Evolutionary conservation across 257 asterid species (phyloP), one percentile per base, ranked within the genome.

Genomic region (Solanum sejunctum): DNA sequence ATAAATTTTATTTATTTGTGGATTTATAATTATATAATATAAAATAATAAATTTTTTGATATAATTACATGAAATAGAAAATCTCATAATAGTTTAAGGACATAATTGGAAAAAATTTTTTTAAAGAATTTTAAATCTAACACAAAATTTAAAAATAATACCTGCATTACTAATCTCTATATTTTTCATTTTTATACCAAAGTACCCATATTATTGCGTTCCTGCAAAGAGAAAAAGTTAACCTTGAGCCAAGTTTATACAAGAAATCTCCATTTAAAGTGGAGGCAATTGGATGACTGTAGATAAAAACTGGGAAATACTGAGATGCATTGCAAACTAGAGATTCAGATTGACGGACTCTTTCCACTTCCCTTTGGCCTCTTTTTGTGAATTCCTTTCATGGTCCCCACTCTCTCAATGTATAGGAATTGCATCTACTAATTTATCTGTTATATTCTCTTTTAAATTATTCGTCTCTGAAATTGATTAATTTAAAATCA

Each of bases 141-240:
- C 3, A 32, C 36, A 32, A 28, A 28, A 32, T 32, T 2, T 1
- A 32, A 32, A 32, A 32, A 32, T 32, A 32, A 32, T 32, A 3
- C 3, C 36, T 32, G 0, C 3, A 32, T 32, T 32, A 32, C 0
- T 2, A 32, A 2, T 32, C 0, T 0, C 0, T 32, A 0, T 28
- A 2, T 28, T 28, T 2, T 28, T 28, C 32, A 28, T 28, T 28
- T 28, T 28, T 28, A 0, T 28, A 28, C 39, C 6, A 36, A 36
- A 36, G 3, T 3, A 36, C 6, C 41, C 6, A 0, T 36, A 69
- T 15, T 69, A 26, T 67, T 69, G 17, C 3, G 15, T 64, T 64
- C 49, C 21, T 15, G 26, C 23, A 32, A 28, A 36, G 21, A 16
- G 47, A 28, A 32, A 36, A 3, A 36, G 3, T 4, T 21, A 60